phyloP scores from a whole-genome alignment of 352 stramenopile species.

The Phytopythium ostracodes region DNA sequence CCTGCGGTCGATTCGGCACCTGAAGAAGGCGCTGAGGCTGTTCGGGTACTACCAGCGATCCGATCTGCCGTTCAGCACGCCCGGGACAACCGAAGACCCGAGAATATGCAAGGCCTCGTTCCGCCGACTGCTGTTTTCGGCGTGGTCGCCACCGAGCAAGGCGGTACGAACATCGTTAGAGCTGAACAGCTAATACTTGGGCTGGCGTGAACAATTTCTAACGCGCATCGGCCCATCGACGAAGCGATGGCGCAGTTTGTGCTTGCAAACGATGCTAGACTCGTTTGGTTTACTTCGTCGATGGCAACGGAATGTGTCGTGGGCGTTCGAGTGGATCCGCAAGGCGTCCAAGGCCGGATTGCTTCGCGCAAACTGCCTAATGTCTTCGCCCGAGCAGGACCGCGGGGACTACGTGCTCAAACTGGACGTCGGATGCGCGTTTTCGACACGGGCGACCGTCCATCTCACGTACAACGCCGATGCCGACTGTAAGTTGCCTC shows the following conservation, averaged over 20 bases:
- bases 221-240: neutral
- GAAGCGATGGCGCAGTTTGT: slow-evolving; percentile 41
- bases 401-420: slow-evolving; percentile 65
- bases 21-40: slow-evolving; percentile 50
- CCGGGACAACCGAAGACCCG: slow-evolving; percentile 31
- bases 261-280: slow-evolving; percentile 25
- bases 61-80: slow-evolving; percentile 27
- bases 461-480: slow-evolving; percentile 66
- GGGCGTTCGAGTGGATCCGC: slow-evolving; percentile 27
- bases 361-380: slow-evolving; percentile 35
- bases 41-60: slow-evolving; percentile 70
- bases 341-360: slow-evolving; percentile 40
- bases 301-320: slow-evolving; percentile 19
- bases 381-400: slow-evolving; percentile 28
- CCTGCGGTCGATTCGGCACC: slow-evolving; percentile 30
- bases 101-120: slow-evolving; percentile 43
- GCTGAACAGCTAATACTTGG: neutral
- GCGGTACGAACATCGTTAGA: slow-evolving; percentile 21
- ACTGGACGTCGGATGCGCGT: slow-evolving; percentile 52
- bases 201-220: neutral
- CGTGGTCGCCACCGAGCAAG: slow-evolving; percentile 27
- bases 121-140: slow-evolving; percentile 43
- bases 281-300: slow-evolving; percentile 35
- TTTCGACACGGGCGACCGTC: slow-evolving; percentile 42
- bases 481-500: slow-evolving; percentile 45